Evolutionary conservation across 179 eudicot species (phyloP).

Genomic region (Patellifolia procumbens): DNA sequence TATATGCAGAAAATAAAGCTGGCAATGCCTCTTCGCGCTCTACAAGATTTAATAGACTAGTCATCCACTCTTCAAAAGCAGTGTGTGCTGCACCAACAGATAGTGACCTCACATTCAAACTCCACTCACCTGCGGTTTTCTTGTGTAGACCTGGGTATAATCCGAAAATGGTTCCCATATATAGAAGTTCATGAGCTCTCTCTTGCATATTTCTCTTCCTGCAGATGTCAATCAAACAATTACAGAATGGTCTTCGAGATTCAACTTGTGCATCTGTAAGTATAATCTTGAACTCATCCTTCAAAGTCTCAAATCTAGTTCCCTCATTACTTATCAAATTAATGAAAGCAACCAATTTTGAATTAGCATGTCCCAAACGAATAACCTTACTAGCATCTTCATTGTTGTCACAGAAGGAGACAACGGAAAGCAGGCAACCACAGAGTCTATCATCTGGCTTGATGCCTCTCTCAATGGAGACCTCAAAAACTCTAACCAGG

Average conservation of each 20-base stretch:
- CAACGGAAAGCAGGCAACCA: slow-evolving; percentile 83
- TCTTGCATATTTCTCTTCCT: slow-evolving; percentile 51
- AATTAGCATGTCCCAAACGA: slow-evolving; percentile 60
- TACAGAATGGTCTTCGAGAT: slow-evolving; percentile 81
- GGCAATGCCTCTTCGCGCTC: slow-evolving; percentile 71
- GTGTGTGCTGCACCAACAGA: slow-evolving; percentile 93
- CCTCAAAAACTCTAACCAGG: slow-evolving; percentile 65
- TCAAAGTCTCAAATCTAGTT: slow-evolving; percentile 50
- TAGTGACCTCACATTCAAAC: slow-evolving; percentile 75
- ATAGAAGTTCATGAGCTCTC: slow-evolving; percentile 85
- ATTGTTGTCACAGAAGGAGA: slow-evolving; percentile 56
- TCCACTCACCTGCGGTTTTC: slow-evolving; percentile 81
- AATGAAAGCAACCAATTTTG: slow-evolving; percentile 61
- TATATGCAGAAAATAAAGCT: slow-evolving; percentile 60
- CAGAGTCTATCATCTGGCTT: slow-evolving; percentile 86
- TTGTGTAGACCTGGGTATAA: slow-evolving; percentile 89
- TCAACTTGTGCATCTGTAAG: slow-evolving; percentile 63
- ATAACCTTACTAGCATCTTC: slow-evolving; percentile 64
- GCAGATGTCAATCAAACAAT: slow-evolving; percentile 92
- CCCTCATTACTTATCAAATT: slow-evolving; percentile 41
- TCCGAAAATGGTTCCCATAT: slow-evolving; percentile 66
- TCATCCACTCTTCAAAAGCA: slow-evolving; percentile 96
- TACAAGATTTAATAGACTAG: slow-evolving; percentile 54
- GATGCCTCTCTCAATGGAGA: slow-evolving; percentile 56
- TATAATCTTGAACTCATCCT: slow-evolving; percentile 62